These are phyloP conservation scores for Sugiyamaella floridensis DNA, from an alignment of 805 yeast genomes.

Conservation along the genomic window DNA sequence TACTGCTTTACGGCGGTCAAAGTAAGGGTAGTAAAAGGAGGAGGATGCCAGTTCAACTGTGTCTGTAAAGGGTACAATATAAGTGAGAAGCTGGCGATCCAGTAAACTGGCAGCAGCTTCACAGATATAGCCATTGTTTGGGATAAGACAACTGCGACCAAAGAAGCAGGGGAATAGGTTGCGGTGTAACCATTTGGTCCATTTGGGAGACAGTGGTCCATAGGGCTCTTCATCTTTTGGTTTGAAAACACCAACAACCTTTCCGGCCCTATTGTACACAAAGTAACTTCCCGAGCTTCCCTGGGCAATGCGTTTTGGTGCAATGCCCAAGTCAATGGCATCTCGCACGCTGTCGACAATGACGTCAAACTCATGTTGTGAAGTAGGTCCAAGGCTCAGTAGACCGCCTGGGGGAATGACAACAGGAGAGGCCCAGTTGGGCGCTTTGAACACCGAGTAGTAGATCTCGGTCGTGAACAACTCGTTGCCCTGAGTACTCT, in stretches of 20 bases:
- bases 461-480: conserved; percentile 36
- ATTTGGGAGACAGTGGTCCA: conserved; percentile 69
- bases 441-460: conserved; percentile 49
- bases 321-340: conserved; percentile 42
- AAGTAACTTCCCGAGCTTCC: conserved; percentile 73
- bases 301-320: conserved; percentile 49
- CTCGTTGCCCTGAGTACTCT: neutral
- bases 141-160: conserved; percentile 65
- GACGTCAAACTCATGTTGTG: conserved; percentile 31
- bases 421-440: conserved; percentile 23
- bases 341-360: conserved; percentile 39
- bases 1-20: conserved; percentile 33
- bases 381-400: conserved; percentile 25
- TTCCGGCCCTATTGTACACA: conserved; percentile 34
- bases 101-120: conserved; percentile 67
- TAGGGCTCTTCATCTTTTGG: conserved; percentile 80
- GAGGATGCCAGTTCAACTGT: conserved; percentile 44
- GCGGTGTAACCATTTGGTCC: conserved; percentile 74
- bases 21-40: conserved; percentile 46
- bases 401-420: conserved; percentile 28
- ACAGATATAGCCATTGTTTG: conserved; percentile 64
- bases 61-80: conserved; percentile 62
- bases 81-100: conserved; percentile 51
- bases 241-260: conserved; percentile 56
- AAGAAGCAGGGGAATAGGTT: conserved; percentile 72